Evolutionary conservation across 1,139 yeast genomes (phyloP), one percentile per base, ranked within the genome.

Genomic region (Taiozyma sp.): DNA sequence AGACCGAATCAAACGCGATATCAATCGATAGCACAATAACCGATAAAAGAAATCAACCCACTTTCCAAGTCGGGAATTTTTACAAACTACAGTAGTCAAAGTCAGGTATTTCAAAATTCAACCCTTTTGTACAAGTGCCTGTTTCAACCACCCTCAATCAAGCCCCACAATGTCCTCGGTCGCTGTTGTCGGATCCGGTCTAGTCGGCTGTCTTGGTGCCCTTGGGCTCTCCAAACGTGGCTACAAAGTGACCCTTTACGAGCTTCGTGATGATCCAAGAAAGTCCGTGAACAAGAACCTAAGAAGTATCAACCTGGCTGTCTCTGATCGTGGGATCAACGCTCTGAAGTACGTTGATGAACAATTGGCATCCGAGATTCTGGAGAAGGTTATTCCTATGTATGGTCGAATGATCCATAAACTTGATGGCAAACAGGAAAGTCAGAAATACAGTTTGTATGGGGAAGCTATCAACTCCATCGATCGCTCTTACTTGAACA

Each of bases 341-440:
- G 88, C 96, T 0, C 68, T 92, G 63, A 71, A 75, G 48, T 74
- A 74, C 50, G 83, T 91, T 4, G 91, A 87, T 62, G 66, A 70
- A 1, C 76, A 69, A 12, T 74, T 90, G 74, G 81, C 87, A 9
- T 69, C 70, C 0, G 66, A 83, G 19, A 76, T 88, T 2, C 65
- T 87, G 58, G 70, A 73, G 42, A 80, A 80, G 46, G 79, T 87
- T 22, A 85, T 88, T 38, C 97, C 97, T 4, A 87, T 92, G 92
- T 70, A 79, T 47, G 97, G 96, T 1, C 74, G 97, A 45, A 91
- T 91, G 97, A 83, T 92, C 52, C 97, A 92, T 65, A 85, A 84
- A 59, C 51, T 69, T 23, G 62, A 74, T 12, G 97, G 96, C 0
- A 69, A 70, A 36, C 85, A 82, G 64, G 82, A 78, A 55, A 75